These are phyloP conservation scores for Prorocentrum cordatum DNA, from an alignment of 169 alveolate genomes.

Conservation along the genomic window DNA sequence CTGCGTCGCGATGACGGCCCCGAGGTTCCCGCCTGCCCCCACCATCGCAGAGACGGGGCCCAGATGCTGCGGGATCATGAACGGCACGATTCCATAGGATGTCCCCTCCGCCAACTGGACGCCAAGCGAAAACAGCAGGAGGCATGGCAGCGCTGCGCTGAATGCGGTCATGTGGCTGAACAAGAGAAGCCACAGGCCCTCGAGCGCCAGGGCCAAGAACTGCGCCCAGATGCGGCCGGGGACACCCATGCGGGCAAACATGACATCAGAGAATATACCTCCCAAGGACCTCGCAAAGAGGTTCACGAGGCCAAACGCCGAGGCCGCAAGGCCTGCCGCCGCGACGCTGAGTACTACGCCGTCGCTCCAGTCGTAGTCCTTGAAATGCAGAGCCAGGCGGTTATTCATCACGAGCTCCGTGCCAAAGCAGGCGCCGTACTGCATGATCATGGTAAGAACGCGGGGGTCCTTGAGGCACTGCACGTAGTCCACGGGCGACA, in stretches of 20 bases:
- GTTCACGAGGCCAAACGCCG: neutral
- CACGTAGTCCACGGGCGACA: no score
- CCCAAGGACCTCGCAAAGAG: neutral
- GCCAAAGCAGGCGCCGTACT: neutral
- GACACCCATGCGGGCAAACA: neutral
- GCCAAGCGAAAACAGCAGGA: neutral
- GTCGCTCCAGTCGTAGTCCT: no score
- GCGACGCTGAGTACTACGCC: neutral
- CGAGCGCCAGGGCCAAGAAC: neutral
- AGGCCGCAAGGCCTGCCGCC: neutral
- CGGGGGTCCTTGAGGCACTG: no score
- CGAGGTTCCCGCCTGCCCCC: neutral
- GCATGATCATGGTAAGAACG: neutral
- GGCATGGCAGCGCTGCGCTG: neutral
- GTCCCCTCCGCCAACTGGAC: neutral
- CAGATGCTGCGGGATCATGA: neutral
- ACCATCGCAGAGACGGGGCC: neutral
- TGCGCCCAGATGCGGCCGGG: neutral
- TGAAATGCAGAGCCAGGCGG: neutral
- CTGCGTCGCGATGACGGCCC: neutral
- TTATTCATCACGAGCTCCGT: neutral
- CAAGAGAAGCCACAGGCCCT: neutral
- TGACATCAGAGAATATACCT: neutral
- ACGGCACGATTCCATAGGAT: neutral
- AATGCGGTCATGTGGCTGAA: neutral